phyloP scores from a whole-genome alignment of 1,284 basidiomycete species.

The Ustilago nuda region DNA sequence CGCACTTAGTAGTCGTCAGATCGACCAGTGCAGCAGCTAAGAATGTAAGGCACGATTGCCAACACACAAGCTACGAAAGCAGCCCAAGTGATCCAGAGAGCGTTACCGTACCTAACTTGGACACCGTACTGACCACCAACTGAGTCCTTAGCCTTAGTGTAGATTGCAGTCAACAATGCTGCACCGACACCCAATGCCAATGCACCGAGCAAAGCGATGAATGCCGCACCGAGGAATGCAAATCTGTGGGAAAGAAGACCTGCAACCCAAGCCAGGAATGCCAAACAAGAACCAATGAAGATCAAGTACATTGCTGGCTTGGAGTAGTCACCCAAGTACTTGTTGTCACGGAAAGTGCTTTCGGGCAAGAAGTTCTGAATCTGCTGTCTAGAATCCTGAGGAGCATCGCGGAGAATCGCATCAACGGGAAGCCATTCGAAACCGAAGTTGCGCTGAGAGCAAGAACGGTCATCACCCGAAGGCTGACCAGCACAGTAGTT shows the following conservation, averaged over 20 bases:
- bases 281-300: conserved; percentile 64
- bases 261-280: conserved; percentile 60
- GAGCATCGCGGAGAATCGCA: conserved; percentile 41
- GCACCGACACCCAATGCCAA: conserved; percentile 57
- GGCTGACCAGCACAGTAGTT: conserved; percentile 55
- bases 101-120: conserved; percentile 57
- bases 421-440: conserved; percentile 54
- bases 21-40: conserved; percentile 54
- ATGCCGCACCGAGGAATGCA: conserved; percentile 58
- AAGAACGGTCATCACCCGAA: conserved; percentile 31
- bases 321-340: conserved; percentile 55
- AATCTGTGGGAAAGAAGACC: conserved; percentile 60
- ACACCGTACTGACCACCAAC: conserved; percentile 44
- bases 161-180: conserved; percentile 62
- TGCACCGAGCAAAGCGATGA: conserved; percentile 59
- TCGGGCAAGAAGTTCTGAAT: conserved; percentile 36
- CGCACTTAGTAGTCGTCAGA: conserved; percentile 34
- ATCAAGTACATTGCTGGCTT: conserved; percentile 62
- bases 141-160: conserved; percentile 44
- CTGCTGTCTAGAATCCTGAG: conserved; percentile 17
- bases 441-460: conserved; percentile 44
- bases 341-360: conserved; percentile 45
- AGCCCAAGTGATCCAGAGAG: conserved; percentile 66
- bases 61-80: conserved; percentile 53
- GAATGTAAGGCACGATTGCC: conserved; percentile 57